Evolutionary conservation across 192 early-diverging fungal species (phyloP).

Genomic region (Backusella luteola): DNA sequence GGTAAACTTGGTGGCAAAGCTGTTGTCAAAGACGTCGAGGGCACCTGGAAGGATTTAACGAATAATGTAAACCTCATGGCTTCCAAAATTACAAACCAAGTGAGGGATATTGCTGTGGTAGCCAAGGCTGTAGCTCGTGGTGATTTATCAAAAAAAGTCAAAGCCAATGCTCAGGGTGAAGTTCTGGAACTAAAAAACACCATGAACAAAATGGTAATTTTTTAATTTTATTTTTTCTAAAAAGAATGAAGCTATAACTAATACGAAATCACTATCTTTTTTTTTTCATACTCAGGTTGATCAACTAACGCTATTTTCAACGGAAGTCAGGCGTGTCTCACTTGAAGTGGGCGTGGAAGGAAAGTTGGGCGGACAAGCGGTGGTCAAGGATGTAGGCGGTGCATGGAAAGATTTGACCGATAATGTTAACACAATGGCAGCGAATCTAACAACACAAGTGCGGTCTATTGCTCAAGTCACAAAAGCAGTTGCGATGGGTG

Average conservation of each 20-base stretch:
- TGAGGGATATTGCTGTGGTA: conserved; percentile 59
- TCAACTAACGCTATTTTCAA: conserved; percentile 47
- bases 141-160: conserved; percentile 54
- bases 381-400: conserved; percentile 48
- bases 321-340: conserved; percentile 63
- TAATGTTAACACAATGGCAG: conserved; percentile 60
- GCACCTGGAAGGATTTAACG: conserved; percentile 58
- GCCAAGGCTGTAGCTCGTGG: conserved; percentile 57
- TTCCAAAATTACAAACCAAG: conserved; percentile 52
- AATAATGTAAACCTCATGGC: conserved; percentile 65
- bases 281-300: conserved; percentile 49
- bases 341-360: conserved; percentile 68
- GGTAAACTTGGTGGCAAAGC: conserved; percentile 58
- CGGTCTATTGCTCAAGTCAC: conserved; percentile 54
- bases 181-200: conserved; percentile 63
- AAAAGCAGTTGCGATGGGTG: conserved; percentile 53
- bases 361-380: conserved; percentile 59
- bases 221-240: not conserved
- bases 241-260: not conserved
- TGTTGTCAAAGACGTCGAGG: conserved; percentile 51
- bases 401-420: conserved; percentile 60
- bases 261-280: not conserved
- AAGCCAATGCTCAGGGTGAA: conserved; percentile 55
- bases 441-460: conserved; percentile 53
- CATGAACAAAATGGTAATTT: conserved; percentile 53